These are phyloP conservation scores for Rhodotorula sp. DNA, from an alignment of 1,284 basidiomycete species.

Conservation along the genomic window DNA sequence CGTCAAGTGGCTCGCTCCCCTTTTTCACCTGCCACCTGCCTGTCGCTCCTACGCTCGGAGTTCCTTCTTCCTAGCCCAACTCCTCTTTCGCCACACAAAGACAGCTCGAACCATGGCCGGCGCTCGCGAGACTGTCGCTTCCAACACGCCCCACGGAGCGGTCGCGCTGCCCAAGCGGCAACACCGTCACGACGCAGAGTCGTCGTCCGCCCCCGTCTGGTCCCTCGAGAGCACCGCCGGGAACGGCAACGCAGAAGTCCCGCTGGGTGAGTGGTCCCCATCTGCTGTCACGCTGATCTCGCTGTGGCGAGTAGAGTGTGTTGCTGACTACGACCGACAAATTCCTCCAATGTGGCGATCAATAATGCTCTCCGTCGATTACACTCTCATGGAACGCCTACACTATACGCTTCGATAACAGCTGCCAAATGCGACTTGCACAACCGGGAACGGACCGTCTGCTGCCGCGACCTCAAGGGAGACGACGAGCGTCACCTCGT, in stretches of 20 bases:
- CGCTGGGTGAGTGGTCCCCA: slow-evolving; percentile 26
- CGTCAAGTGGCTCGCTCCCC: background rate
- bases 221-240: slow-evolving; percentile 19
- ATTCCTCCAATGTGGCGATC: background rate
- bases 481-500: slow-evolving; percentile 73
- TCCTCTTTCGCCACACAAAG: no score
- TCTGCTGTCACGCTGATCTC: background rate
- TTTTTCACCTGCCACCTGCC: no score
- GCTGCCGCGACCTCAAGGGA: slow-evolving; percentile 44
- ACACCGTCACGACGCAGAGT: background rate
- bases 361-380: no score
- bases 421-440: slow-evolving; percentile 40
- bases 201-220: slow-evolving; percentile 30
- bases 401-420: background rate
- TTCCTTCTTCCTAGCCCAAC: background rate
- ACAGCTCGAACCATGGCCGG: background rate
- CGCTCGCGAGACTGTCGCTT: slow-evolving; percentile 15
- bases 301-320: background rate
- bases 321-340: no score
- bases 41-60: background rate
- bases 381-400: background rate
- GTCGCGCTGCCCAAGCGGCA: slow-evolving; percentile 23
- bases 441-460: slow-evolving; percentile 39
- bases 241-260: slow-evolving; percentile 15
- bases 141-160: slow-evolving; percentile 25